These are phyloP conservation scores for Saturnispora serradocipensis DNA, from an alignment of 805 yeast genomes.

Conservation along the genomic window DNA sequence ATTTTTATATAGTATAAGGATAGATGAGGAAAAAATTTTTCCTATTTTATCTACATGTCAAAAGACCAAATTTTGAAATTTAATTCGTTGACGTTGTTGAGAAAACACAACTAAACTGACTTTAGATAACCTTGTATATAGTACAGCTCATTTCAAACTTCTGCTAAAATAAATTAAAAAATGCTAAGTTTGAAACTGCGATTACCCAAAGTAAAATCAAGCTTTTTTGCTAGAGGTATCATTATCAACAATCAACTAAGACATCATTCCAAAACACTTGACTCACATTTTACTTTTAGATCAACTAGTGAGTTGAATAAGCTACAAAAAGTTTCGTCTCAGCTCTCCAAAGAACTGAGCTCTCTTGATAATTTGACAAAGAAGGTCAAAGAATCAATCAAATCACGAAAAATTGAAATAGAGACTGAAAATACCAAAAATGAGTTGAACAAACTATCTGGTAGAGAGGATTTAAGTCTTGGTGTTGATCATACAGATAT, in stretches of 20 bases:
- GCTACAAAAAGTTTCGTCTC: conserved; percentile 9
- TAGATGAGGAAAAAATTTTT: background rate
- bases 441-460: conserved; percentile 15
- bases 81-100: background rate
- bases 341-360: conserved; percentile 20
- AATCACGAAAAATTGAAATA: conserved; percentile 15
- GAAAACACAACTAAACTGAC: background rate
- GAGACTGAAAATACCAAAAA: conserved; percentile 12
- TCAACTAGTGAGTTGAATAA: background rate
- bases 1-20: background rate
- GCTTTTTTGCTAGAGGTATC: background rate
- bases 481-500: conserved; percentile 19
- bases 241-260: background rate
- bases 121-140: background rate
- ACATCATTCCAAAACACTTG: background rate
- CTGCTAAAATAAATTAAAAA: background rate
- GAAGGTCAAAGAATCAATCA: conserved; percentile 19
- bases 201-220: background rate
- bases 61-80: background rate
- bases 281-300: background rate
- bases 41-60: background rate
- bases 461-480: conserved; percentile 11
- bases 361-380: conserved; percentile 26
- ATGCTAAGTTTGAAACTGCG: background rate
- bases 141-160: background rate